Conservation (phyloP, 2,329 filamentous ascomycete genomes). For the Paracorniculantispora psalliotae region DNA sequence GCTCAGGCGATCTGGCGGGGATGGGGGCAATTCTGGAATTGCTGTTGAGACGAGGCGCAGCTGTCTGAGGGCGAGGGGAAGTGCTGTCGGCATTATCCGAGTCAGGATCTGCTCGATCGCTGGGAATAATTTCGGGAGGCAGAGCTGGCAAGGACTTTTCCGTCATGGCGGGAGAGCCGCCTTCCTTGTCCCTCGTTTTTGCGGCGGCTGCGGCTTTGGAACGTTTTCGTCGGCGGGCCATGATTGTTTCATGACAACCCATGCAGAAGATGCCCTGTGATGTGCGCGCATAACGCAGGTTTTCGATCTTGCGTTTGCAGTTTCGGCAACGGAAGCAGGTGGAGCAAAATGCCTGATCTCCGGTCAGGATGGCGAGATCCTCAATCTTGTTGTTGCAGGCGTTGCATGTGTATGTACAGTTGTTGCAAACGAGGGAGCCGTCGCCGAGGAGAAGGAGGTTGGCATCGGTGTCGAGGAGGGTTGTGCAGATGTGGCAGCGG, state of each 20-base stretch:
- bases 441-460: conserved; percentile 96
- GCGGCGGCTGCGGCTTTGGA: conserved; percentile 60
- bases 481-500: conserved; percentile 91
- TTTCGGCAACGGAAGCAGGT: conserved; percentile 97
- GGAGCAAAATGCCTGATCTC: conserved; percentile 95
- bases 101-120: conserved; percentile 54
- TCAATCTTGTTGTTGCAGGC: conserved; percentile 97
- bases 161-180: conserved; percentile 58
- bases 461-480: conserved; percentile 94
- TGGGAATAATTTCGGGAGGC: conserved; percentile 67
- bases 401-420: conserved; percentile 98
- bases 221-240: conserved; percentile 87
- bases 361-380: conserved; percentile 92
- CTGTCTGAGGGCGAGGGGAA: conserved; percentile 54
- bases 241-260: conserved; percentile 95
- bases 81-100: conserved; percentile 65
- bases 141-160: conserved; percentile 93
- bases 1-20: conserved; percentile 51
- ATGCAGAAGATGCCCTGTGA: conserved; percentile 99
- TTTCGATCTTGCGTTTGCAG: conserved; percentile 98
- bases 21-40: conserved; percentile 51
- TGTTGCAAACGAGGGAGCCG: conserved; percentile 97
- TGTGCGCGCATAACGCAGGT: conserved; percentile 92
- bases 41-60: conserved; percentile 41
- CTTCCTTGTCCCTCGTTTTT: conserved; percentile 59